A percentile compares a stretch with the other conserved stretches of the same genome.
Conservation (phyloP, 805 yeast species). For the Priceomyces carsonii region DNA sequence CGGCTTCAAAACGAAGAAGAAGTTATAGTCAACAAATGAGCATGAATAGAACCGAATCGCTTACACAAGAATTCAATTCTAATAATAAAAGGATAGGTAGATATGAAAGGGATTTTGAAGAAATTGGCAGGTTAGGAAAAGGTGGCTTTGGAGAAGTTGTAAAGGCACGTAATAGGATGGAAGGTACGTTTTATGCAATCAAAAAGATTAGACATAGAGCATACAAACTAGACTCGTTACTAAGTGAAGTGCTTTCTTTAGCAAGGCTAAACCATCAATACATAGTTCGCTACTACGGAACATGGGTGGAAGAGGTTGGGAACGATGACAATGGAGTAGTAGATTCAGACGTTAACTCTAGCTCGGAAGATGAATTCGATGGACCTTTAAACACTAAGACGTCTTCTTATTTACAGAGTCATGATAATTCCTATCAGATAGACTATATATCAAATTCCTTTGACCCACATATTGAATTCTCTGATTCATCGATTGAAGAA, state of each 20-base stretch:
- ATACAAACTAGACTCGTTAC: slow-evolving; percentile 73
- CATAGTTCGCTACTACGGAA: slow-evolving; percentile 94
- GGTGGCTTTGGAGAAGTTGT: slow-evolving; percentile 99
- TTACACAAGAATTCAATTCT: neutral
- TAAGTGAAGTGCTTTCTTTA: slow-evolving; percentile 88
- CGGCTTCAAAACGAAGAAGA: slow-evolving; percentile 15
- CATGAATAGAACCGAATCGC: slow-evolving; percentile 3
- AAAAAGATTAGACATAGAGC: slow-evolving; percentile 86
- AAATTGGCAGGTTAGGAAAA: slow-evolving; percentile 83
- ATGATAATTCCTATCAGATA: slow-evolving; percentile 39
- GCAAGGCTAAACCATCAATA: slow-evolving; percentile 93
- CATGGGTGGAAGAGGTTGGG: slow-evolving; percentile 87
- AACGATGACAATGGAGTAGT: slow-evolving; percentile 17
- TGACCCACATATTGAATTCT: slow-evolving; percentile 58
- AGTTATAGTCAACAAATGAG: slow-evolving; percentile 22
- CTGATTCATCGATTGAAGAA: slow-evolving; percentile 33
- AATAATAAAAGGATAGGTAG: slow-evolving; percentile 50
- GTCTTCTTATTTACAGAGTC: slow-evolving; percentile 19
- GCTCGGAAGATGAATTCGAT: slow-evolving; percentile 26
- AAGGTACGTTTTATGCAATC: slow-evolving; percentile 93
- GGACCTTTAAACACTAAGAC: slow-evolving; percentile 22
- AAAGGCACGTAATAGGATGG: slow-evolving; percentile 90
- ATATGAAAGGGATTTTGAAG: slow-evolving; percentile 92
- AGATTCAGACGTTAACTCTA: slow-evolving; percentile 22
- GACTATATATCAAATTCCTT: slow-evolving; percentile 72